phyloP scores from a whole-genome alignment of 164 flowering plant species.

The Chimonanthus praecox region DNA sequence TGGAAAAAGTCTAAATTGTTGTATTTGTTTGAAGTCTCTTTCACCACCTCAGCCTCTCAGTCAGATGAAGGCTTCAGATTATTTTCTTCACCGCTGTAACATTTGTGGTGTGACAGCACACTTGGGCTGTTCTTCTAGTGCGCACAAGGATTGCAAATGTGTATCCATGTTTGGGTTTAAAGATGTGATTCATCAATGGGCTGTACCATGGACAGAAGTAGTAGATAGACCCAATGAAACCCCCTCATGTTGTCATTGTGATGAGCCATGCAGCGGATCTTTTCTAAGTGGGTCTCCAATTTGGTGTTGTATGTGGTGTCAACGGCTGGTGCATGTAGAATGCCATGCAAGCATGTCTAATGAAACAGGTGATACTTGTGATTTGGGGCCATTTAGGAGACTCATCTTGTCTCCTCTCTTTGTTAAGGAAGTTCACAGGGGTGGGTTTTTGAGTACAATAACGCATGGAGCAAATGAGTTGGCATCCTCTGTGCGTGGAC shows the following conservation, averaged over 20 bases:
- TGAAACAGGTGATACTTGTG: slow-evolving; percentile 90
- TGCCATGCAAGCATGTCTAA: slow-evolving; percentile 65
- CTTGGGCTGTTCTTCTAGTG: slow-evolving; percentile 58
- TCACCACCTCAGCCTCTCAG: slow-evolving; percentile 78
- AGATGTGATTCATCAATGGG: slow-evolving; percentile 88
- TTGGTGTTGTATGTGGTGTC: slow-evolving; percentile 99
- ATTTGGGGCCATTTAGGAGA: slow-evolving; percentile 82
- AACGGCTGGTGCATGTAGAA: slow-evolving; percentile 88
- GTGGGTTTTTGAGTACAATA: slow-evolving; percentile 68
- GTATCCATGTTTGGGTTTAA: slow-evolving; percentile 76
- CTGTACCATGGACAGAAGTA: slow-evolving; percentile 79
- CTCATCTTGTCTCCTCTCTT: slow-evolving; percentile 80
- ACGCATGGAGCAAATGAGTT: slow-evolving; percentile 97
- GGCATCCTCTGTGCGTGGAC: slow-evolving; percentile 86
- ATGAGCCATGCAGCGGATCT: slow-evolving; percentile 86
- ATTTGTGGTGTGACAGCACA: slow-evolving; percentile 91
- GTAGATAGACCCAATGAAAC: slow-evolving; percentile 78
- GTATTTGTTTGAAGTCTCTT: slow-evolving; percentile 80
- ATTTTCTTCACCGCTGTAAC: slow-evolving; percentile 60
- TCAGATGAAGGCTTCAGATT: slow-evolving; percentile 62
- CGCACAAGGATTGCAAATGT: slow-evolving; percentile 92
- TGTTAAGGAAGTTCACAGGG: slow-evolving; percentile 57
- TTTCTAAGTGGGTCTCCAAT: slow-evolving; percentile 96
- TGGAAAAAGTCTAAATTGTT: slow-evolving; percentile 78
- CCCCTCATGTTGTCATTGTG: slow-evolving; percentile 80